A percentile compares a stretch with the other conserved stretches of the same genome.
Conservation (phyloP, 306 rosid genomes). For the Sphenostylis stenocarpa region DNA sequence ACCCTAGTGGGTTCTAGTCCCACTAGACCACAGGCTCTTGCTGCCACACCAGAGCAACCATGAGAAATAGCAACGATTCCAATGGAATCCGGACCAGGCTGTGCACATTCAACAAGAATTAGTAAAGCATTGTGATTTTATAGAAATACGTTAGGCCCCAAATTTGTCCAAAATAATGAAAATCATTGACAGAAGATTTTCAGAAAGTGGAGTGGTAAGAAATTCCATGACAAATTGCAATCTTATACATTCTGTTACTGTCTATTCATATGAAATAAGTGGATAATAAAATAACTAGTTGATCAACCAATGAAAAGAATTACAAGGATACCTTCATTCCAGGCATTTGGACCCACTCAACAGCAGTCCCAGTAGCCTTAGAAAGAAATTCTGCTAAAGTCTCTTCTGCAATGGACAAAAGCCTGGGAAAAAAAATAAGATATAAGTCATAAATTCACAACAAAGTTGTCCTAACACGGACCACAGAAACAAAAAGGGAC, state of each 20-base stretch:
- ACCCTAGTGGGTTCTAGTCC: conserved; percentile 99
- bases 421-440: conserved; percentile 57
- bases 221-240: not conserved
- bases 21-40: conserved; percentile 99
- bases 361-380: conserved; percentile 99
- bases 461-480: conserved; percentile 39
- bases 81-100: conserved; percentile 99
- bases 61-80: conserved; percentile 99
- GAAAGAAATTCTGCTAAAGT: conserved; percentile 99
- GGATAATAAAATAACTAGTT: conserved; percentile 9
- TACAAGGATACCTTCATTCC: conserved; percentile 86
- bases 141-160: not conserved
- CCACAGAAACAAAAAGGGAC: conserved; percentile 51
- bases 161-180: not conserved
- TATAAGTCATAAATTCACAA: conserved; percentile 46
- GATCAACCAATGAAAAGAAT: not conserved
- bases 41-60: conserved; percentile 99
- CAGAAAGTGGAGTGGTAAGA: not conserved
- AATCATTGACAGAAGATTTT: not conserved
- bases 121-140: not conserved
- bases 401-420: conserved; percentile 99
- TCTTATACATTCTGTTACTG: not conserved
- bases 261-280: not conserved
- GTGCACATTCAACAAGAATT: conserved; percentile 28
- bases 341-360: conserved; percentile 99